These are phyloP conservation scores for Fusarium ramigenum DNA, from an alignment of 2,329 filamentous ascomycete species.

Conservation along the genomic window DNA sequence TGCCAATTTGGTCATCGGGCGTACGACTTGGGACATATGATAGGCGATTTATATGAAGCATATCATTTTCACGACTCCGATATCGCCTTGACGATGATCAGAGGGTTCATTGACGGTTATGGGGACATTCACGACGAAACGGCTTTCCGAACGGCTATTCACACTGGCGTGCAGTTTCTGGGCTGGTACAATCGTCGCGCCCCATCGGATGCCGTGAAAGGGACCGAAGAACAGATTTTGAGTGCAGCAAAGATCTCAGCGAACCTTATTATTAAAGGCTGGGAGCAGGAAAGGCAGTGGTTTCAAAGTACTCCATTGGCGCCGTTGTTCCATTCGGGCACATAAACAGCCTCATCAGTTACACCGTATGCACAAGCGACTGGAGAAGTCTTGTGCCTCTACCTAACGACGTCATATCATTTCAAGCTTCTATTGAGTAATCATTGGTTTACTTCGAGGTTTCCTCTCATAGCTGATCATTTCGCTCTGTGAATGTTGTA, in stretches of 20 bases:
- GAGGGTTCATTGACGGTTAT: not conserved
- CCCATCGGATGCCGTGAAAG: not conserved
- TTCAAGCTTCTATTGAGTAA: no score
- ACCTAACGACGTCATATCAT: no score
- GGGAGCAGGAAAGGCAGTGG: not conserved
- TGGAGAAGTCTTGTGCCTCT: no score
- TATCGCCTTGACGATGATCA: not conserved
- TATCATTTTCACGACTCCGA: not conserved
- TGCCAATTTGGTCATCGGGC: not conserved
- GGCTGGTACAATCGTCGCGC: not conserved
- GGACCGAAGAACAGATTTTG: not conserved
- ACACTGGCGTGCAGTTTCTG: not conserved
- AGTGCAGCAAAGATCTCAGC: not conserved
- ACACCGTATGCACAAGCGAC: no score
- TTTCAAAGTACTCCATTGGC: not conserved
- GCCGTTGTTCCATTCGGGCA: not conserved
- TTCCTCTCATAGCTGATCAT: no score
- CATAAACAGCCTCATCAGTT: no score
- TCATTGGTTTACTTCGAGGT: no score
- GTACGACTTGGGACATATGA: not conserved
- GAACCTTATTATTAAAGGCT: not conserved
- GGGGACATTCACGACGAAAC: not conserved
- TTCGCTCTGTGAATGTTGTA: not conserved
- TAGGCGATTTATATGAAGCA: not conserved
- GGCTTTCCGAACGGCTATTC: not conserved